phyloP scores from a whole-genome alignment of 352 stramenopile species.

The Globisporangium camurandrum region DNA sequence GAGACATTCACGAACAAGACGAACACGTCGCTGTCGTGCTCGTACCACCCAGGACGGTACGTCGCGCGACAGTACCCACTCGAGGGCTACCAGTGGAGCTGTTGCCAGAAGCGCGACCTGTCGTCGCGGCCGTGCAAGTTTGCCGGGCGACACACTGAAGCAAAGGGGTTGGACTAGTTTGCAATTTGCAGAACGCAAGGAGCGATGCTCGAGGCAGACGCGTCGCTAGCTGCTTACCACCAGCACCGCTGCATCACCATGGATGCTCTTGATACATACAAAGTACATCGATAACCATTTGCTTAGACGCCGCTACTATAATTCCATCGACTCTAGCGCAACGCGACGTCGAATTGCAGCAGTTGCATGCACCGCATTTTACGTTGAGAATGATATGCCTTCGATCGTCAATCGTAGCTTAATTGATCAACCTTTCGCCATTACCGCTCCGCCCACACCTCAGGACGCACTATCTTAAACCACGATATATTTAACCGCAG shows the following conservation, averaged over 20 bases:
- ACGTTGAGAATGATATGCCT: too few relatives aligned
- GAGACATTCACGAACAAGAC: constrained; percentile 78
- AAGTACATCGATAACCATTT: not conserved
- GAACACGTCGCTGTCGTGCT: constrained; percentile 76
- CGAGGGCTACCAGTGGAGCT: constrained; percentile 79
- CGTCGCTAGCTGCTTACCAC: not conserved
- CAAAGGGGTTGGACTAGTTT: constrained; percentile 43
- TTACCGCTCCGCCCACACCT: too few relatives aligned
- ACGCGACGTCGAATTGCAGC: too few relatives aligned
- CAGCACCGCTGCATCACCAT: too few relatives aligned
- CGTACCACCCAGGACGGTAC: constrained; percentile 67
- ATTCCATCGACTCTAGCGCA: too few relatives aligned
- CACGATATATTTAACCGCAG: too few relatives aligned
- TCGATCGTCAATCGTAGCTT: too few relatives aligned
- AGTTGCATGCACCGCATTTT: too few relatives aligned
- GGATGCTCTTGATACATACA: not conserved
- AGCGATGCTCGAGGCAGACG: not conserved
- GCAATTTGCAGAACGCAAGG: not conserved
- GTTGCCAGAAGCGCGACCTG: constrained; percentile 75
- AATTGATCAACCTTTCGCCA: too few relatives aligned
- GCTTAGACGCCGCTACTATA: not conserved
- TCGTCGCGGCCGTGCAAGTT: constrained; percentile 77
- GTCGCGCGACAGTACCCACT: constrained; percentile 71
- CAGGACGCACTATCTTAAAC: too few relatives aligned
- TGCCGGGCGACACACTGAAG: constrained; percentile 62